Evolutionary conservation across 441 rosid genomes (phyloP), one percentile per base, ranked within the genome.

Genomic region (Erodium chrysanthum): DNA sequence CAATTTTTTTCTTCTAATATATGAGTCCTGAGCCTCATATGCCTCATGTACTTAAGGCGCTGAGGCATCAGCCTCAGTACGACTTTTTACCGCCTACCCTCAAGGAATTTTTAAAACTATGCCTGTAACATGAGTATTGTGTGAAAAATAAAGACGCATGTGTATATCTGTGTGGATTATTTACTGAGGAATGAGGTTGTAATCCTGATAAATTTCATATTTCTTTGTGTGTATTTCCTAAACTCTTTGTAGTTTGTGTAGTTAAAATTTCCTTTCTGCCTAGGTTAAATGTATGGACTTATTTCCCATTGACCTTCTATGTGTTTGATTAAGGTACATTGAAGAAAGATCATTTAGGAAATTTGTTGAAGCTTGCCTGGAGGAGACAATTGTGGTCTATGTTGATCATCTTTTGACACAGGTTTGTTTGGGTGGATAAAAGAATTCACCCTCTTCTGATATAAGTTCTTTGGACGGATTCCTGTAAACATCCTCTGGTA

Each of bases 321-420:
- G 68, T 10, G 52, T 71, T 66, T 78, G 23, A 66, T 73, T 54
- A 77, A 95, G 98, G 98, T 95, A 88, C 74, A 82, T 92, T 3
- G 98, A 95, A 79, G 97, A 95, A 70, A 82, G 99, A 82, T 92
- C 97, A 62, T 95, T 95, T 75, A 84, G 95, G 75, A 87, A 92
- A 84, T 95, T 95, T 71, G 97, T 95, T 11, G 98, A 95, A 79
- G 96, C 97, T 71, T 92, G 97, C 83, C 70, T 86, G 82, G 97
- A 95, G 86, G 99, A 95, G 79, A 92, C 96, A 17, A 83, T 84
- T 29, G 81, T 95, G 62, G 86, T 87, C 74, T 92, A 90, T 74
- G 88, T 92, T 66, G 98, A 95, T 82, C 95, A 80, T 82, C 96
- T 95, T 77, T 77, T 95, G 66, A 87, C 84, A 21, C 97, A 92